Base-by-base conservation (phyloP, 2,329 filamentous ascomycete genomes). In the Sarocladium oryzae region DNA sequence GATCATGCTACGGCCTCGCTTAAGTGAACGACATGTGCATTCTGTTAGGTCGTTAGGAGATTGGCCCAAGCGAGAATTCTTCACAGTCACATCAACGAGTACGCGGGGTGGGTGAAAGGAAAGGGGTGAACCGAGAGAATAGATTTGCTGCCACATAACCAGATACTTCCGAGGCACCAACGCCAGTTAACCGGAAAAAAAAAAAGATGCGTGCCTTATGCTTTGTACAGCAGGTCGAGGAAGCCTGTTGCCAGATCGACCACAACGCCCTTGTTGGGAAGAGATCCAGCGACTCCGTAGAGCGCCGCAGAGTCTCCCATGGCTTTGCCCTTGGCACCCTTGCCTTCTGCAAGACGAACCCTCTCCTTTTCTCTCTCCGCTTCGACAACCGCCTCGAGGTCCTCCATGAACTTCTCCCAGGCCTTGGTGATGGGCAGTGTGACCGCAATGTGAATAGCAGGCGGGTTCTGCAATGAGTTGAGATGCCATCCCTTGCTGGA, bases 251-350 rank as follows among this genome's bases (percentile, higher is more conserved):
- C 92, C 64, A 99, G 71, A 61, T 95, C 89, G 57, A 89, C 88
- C 28, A 99, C 90, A 30, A 99, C 85, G 58, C 87, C 89, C 79
- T 97, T 97, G 66, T 99, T 95, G 1, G 93, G 93, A 67, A 99
- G 70, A 62, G 88, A 95, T 5, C 93, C 93, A 0, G 93, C 93
- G 52, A 99, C 91, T 51, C 93, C 93, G 69, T 99, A 99, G 55
- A 99, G 71, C 4, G 91, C 91, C 1, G 89, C 88, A 13, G 89
- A 84, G 65, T 96, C 88, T 1, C 89, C 89, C 59, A 82, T 78
- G 21, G 81, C 82, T 65, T 84, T 82, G 32, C 82, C 84, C 67
- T 84, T 79, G 28, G 71, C 68, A 0, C 76, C 76, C 68, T 84
- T 86, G 10, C 85, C 85, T 69, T 89, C 83, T 1, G 82, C 84